Base-by-base conservation (phyloP, 2,329 filamentous ascomycete species). In the Endoconidiophora polonica region DNA sequence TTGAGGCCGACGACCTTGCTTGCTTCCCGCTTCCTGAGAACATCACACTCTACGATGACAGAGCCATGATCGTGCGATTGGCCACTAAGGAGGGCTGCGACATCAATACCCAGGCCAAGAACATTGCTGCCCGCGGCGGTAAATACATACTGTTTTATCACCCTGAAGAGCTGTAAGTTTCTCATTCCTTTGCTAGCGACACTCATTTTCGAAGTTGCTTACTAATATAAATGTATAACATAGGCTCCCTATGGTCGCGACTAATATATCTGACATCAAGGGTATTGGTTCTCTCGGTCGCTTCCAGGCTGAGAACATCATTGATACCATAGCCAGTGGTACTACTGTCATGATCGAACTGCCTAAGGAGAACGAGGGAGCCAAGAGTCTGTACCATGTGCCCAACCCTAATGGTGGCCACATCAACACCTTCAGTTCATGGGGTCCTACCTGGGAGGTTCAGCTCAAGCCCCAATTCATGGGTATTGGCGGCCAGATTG, bases 401-500 rank as follows among this genome's bases (percentile, higher is more conserved):
- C 37, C 41, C 45, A 74, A 70, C 59, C 59, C 56, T 2, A 44
- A 55, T 3, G 68, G 67, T 1, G 73, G 71, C 1, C 67, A 64
- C 50, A 56, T 68, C 33, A 52, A 46, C 22, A 9, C 33, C 3
- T 53, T 53, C 36, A 54, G 46, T 2, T 44, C 45, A 6, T 56
- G 55, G 56, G 57, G 56, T 22, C 55, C 55, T 2, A 56, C 54
- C 2, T 55, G 42, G 39, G 54, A 56, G 3, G 47, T 55, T 10
- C 46, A 51, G 3, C 45, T 56, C 14, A 56, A 56, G 46, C 57
- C 56, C 0, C 55, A 56, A 22, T 46, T 56, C 46, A 48, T 50
- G 2, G 56, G 52, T 4, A 55, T 56, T 9, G 57, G 57, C 3
- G 56, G 56, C 4, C 45, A 55, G 22, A 56, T 58, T 22, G 38